phyloP scores from a whole-genome alignment of 306 rosid species.

The Argentina anserina region DNA sequence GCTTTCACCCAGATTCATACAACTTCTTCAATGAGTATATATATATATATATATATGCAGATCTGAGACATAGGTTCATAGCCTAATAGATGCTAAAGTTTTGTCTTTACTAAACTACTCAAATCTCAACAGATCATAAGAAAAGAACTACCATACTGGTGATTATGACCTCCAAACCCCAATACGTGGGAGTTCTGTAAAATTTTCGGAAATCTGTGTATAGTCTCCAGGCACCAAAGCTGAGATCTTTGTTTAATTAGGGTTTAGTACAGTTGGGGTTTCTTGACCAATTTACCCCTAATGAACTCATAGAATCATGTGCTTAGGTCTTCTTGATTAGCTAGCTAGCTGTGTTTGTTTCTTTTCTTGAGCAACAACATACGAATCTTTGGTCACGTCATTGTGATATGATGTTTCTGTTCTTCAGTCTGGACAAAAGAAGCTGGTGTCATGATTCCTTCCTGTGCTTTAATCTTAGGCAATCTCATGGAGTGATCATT shows the following conservation, averaged over 20 bases:
- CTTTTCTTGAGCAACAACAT: conserved; percentile 8
- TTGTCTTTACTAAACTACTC: not conserved
- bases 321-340: conserved; percentile 20
- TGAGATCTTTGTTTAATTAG: not conserved
- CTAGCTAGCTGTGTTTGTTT: conserved; percentile 6
- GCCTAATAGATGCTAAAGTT: conserved; percentile 4
- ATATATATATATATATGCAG: too few species aligned
- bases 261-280: not conserved
- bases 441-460: conserved; percentile 22
- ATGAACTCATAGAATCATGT: not conserved
- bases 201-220: not conserved
- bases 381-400: conserved; percentile 38
- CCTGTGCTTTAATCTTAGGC: not conserved
- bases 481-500: not conserved
- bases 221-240: not conserved
- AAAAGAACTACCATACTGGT: not conserved
- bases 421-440: conserved; percentile 28
- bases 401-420: conserved; percentile 25
- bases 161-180: not conserved
- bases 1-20: not conserved
- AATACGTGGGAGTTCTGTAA: not conserved
- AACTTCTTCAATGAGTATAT: not conserved
- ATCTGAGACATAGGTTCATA: not conserved
- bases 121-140: not conserved
- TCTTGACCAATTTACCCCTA: not conserved